A percentile compares a stretch with the other conserved stretches of the same genome.
Evolutionary conservation across 345 rosid genomes (phyloP).

Genomic region (Euclidium syriacum): DNA sequence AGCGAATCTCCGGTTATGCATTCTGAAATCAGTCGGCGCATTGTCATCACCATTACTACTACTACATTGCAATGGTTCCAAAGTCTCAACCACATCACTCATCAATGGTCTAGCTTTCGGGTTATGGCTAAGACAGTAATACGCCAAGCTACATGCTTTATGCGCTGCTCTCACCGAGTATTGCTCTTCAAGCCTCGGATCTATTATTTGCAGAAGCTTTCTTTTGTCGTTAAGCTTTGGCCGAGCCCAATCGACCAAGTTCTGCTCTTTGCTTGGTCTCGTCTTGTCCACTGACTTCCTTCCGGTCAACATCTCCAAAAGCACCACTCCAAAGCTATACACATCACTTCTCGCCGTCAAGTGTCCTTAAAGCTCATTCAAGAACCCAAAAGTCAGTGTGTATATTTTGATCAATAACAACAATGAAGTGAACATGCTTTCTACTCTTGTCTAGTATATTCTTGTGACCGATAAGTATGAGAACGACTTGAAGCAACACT

Average conservation of each 20-base stretch:
- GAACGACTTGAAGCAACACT: too few species aligned
- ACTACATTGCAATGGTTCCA: constrained; percentile 79
- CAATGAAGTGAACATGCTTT: too few species aligned
- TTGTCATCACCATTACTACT: constrained; percentile 37
- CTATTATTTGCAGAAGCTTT: constrained; percentile 80
- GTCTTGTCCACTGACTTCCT: constrained; percentile 95
- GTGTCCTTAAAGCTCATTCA: constrained; percentile 68
- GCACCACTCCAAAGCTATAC: constrained; percentile 95
- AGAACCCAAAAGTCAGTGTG: constrained; percentile 16
- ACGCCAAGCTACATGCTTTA: constrained; percentile 94
- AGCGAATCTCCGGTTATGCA: constrained; percentile 51
- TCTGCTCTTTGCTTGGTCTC: constrained; percentile 93
- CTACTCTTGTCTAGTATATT: too few species aligned
- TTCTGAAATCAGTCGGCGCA: constrained; percentile 47
- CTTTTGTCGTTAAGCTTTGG: constrained; percentile 93
- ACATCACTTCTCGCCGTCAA: constrained; percentile 94
- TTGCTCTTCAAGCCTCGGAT: constrained; percentile 83
- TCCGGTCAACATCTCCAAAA: constrained; percentile 84
- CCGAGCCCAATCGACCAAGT: constrained; percentile 96
- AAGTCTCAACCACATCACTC: constrained; percentile 94
- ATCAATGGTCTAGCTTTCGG: constrained; percentile 96
- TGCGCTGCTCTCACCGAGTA: constrained; percentile 90
- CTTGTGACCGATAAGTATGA: too few species aligned
- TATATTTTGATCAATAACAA: too few species aligned
- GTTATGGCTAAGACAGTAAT: constrained; percentile 90